phyloP scores from a whole-genome alignment of 2,329 filamentous ascomycete genomes.

The Cordyceps pruinosa region DNA sequence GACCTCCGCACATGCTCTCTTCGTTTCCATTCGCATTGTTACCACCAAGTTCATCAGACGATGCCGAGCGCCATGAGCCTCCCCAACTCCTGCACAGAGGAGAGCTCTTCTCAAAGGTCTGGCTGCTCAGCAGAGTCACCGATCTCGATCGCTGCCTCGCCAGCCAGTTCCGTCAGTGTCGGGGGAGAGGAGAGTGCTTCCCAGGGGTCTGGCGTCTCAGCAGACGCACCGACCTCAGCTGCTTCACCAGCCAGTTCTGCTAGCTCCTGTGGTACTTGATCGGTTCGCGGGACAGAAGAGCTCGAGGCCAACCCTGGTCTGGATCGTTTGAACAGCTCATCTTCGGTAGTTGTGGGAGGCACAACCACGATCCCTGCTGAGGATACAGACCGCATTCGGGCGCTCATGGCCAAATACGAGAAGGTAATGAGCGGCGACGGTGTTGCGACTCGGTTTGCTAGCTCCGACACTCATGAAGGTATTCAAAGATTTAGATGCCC shows the following conservation, averaged over 20 bases:
- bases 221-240: background rate
- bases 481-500: no score
- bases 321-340: background rate
- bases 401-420: constrained; percentile 3
- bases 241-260: background rate
- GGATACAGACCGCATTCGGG: background rate
- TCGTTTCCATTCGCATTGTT: background rate
- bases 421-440: background rate
- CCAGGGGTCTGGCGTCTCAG: background rate
- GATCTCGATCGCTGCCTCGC: background rate
- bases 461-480: no score
- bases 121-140: background rate
- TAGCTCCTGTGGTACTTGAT: background rate
- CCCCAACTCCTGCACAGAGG: background rate
- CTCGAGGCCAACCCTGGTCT: background rate
- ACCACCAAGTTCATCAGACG: background rate
- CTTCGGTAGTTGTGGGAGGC: background rate
- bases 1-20: no score
- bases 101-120: background rate
- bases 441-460: background rate
- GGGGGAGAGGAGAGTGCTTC: background rate
- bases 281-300: background rate
- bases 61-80: background rate
- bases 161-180: no score
- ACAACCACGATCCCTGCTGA: background rate